A percentile compares a stretch with the other conserved stretches of the same genome.
Evolutionary conservation across 352 stramenopile genomes (phyloP).

Genomic region (Globisporangium apiculatum): DNA sequence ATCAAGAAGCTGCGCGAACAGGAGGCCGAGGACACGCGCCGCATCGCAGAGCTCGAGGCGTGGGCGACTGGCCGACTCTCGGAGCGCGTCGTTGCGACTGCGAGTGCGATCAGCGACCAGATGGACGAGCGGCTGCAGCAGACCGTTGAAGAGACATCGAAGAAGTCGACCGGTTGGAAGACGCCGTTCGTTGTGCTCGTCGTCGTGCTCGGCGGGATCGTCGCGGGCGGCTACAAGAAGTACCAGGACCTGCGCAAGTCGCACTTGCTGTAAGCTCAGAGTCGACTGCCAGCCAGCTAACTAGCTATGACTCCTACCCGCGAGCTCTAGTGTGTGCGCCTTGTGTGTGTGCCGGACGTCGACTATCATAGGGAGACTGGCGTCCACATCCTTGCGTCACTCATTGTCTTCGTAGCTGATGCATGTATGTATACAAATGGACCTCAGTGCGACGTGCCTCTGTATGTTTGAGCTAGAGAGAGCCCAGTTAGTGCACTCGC

Average conservation of each 20-base stretch:
- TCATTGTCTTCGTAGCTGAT: too few relatives aligned
- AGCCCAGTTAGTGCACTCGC: too few relatives aligned
- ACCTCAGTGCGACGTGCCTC: too few relatives aligned
- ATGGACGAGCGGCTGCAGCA: constrained; percentile 61
- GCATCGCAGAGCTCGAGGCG: constrained; percentile 62
- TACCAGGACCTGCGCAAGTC: constrained; percentile 86
- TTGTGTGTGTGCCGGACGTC: neutral
- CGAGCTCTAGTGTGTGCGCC: too few relatives aligned
- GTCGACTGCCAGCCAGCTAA: too few relatives aligned
- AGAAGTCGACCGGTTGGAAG: constrained; percentile 75
- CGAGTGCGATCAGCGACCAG: constrained; percentile 55
- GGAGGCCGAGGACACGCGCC: constrained; percentile 53
- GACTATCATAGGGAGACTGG: too few relatives aligned
- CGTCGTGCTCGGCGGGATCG: constrained; percentile 49
- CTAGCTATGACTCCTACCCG: too few relatives aligned
- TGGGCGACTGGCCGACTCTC: constrained; percentile 57
- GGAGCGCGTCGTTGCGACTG: constrained; percentile 47
- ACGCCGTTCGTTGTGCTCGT: constrained; percentile 76
- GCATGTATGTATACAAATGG: too few relatives aligned
- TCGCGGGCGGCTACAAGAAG: constrained; percentile 75
- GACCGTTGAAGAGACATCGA: constrained; percentile 65
- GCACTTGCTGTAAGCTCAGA: constrained; percentile 62
- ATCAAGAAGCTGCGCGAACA: constrained; percentile 76
- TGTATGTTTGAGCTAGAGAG: too few relatives aligned
- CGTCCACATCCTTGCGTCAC: too few relatives aligned